Conservation (phyloP, 2,329 filamentous ascomycete species). For the Geosmithia putterillii region DNA sequence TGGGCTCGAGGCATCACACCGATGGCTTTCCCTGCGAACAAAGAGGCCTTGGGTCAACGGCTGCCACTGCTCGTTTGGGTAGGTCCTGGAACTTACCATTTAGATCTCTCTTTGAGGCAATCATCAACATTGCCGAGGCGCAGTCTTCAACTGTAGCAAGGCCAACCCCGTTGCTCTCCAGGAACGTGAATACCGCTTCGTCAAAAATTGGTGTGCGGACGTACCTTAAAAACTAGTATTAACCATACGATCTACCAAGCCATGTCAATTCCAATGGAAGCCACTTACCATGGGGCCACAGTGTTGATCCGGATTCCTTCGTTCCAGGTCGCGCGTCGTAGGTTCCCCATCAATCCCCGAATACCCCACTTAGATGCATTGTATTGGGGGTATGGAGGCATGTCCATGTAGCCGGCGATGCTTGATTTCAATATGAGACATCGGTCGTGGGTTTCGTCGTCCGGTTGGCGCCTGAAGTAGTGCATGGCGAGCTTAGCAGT, state of each 20-base stretch:
- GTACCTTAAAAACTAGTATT: not conserved
- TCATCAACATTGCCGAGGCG: not conserved
- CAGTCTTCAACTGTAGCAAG: not conserved
- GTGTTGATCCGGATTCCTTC: not conserved
- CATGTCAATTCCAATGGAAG: not conserved
- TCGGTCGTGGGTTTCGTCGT: constrained; percentile 23
- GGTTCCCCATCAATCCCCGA: not conserved
- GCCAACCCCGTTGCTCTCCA: not conserved
- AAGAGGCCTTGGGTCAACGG: too few species aligned
- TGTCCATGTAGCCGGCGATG: constrained; percentile 33
- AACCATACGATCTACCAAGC: not conserved
- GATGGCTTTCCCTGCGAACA: too few species aligned
- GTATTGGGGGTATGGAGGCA: constrained; percentile 12
- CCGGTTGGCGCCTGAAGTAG: constrained; percentile 28
- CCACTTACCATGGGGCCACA: not conserved
- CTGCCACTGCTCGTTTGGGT: too few species aligned
- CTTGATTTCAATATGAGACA: constrained; percentile 36
- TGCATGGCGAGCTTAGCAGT: constrained; percentile 32
- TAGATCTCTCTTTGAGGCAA: not conserved
- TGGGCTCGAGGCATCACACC: too few species aligned
- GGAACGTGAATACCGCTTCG: not conserved
- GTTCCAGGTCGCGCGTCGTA: not conserved
- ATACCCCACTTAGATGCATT: constrained; percentile 1
- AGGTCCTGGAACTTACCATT: not conserved
- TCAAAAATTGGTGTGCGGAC: not conserved